phyloP scores from a whole-genome alignment of 2,329 filamentous ascomycete species.

The Aspergillus flavus region DNA sequence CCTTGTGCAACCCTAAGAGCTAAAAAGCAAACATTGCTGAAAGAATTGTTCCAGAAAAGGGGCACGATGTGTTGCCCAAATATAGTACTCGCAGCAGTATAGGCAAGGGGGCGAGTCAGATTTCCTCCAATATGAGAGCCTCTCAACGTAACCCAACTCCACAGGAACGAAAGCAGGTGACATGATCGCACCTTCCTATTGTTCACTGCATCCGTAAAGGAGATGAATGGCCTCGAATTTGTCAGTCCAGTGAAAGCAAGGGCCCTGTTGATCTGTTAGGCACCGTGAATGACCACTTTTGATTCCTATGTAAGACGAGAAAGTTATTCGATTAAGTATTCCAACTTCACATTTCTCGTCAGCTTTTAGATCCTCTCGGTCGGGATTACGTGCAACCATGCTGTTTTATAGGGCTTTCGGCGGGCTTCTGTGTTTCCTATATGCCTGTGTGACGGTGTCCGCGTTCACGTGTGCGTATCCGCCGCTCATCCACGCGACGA shows the following conservation, averaged over 20 bases:
- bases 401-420: background rate
- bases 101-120: background rate
- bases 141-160: background rate
- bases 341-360: too few species aligned
- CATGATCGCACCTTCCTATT: background rate
- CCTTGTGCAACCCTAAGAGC: background rate
- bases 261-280: background rate
- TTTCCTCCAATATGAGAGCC: background rate
- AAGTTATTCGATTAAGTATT: background rate
- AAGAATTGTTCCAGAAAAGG: background rate
- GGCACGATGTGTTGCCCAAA: background rate
- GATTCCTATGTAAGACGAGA: background rate
- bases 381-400: background rate
- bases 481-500: slow-evolving; percentile 53
- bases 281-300: background rate
- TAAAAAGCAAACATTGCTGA: background rate
- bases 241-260: background rate
- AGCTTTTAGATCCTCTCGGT: background rate
- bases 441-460: background rate
- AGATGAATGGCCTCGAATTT: background rate
- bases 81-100: background rate
- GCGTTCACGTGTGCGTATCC: slow-evolving; percentile 28
- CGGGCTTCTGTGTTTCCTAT: slow-evolving; percentile 4
- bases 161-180: background rate
- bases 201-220: background rate